Base-by-base conservation (phyloP, 2,329 filamentous ascomycete genomes). In the Thermomyces lanuginosus region DNA sequence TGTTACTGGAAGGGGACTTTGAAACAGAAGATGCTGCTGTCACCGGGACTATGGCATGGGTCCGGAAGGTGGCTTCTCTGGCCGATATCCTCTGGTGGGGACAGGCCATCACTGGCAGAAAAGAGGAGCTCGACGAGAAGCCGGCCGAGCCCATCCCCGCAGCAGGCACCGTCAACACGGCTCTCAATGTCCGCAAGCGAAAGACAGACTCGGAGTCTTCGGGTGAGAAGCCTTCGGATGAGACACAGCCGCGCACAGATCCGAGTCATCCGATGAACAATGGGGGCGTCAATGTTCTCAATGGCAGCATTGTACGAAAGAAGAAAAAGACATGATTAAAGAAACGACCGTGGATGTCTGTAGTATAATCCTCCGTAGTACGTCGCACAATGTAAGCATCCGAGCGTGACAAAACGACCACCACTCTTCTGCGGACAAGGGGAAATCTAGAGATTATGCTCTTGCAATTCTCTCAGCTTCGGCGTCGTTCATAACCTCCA, bases 1-100 rank as follows among this genome's bases (percentile, higher is more conserved):
- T 50, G 13, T 43, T 61, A 6, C 37, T 60, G 6, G 45, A 51
- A 8, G 49, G 56, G 27, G 58, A 60, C 30, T 61, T 60, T 25
- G 49, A 51, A 24, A 45, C 49, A 22, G 37, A 49, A 17, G 43
- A 54, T 5, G 41, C 51, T 9, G 45, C 53, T 4, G 39, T 44
- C 15, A 38, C 48, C 19, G 59, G 55, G 28, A 60, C 54, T 4
- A 51, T 48, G 31, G 39, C 45, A 11, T 60, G 55, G 45, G 40
- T 56, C 22, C 45, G 53, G 22, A 49, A 56, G 27, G 49, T 60
- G 7, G 50, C 52, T n/a, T 44, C 42, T 11, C 41, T 53, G 4
- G 46, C 49, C 4, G 50, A 55, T 21, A 36, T 46, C 22, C 42
- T 49, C 13, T 44, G 41, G 32, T 50, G 53, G 36, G 54, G 56